Base-by-base conservation (phyloP, 2,329 filamentous ascomycete genomes). In the Colletotrichum chrysophilum region DNA sequence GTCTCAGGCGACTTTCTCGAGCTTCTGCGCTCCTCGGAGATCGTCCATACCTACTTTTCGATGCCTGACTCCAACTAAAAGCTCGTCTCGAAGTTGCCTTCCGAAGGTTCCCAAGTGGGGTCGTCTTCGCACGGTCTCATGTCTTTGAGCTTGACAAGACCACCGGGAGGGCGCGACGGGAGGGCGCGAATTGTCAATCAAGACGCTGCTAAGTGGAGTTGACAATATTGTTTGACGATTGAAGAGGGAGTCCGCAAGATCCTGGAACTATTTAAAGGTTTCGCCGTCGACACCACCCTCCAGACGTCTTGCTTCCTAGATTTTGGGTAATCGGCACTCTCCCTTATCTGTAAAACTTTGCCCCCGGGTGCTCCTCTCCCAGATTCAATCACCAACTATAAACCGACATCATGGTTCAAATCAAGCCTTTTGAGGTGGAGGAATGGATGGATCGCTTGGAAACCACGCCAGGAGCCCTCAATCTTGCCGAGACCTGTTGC, bases 401-500 rank as follows among this genome's bases (percentile, higher is more conserved):
- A 58, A 16, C 21, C 18, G 28, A 18, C 77, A 81, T 61, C 18
- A 85, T 85, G 84, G 83, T 85, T 75, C 82, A 66, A 21, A 67
- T 75, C 61, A 60, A 69, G 52, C 62, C 71, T 2, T 95, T 95
- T 80, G 89, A 90, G 18, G 94, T 97, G 8, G 95, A 97, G 85
- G 84, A 91, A 83, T 93, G 91, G 91, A 93, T 93, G 90, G 89
- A 92, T 82, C 84, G 86, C 67, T 91, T 91, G 77, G 90, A 93
- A 81, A 87, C 79, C 16, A 91, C 88, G 3, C 88, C 89, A 0
- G 87, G 86, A 7, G 88, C 89, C 2, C 81, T 92, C 82, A 96
- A 97, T 83, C 90, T 96, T 60, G 93, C 94, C 72, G 94, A 96
- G 83, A 96, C 94, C 1, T 96, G 94, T 81, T 93, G 91, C 71